phyloP scores from a whole-genome alignment of 2,329 filamentous ascomycete genomes.

The Septoria linicola region DNA sequence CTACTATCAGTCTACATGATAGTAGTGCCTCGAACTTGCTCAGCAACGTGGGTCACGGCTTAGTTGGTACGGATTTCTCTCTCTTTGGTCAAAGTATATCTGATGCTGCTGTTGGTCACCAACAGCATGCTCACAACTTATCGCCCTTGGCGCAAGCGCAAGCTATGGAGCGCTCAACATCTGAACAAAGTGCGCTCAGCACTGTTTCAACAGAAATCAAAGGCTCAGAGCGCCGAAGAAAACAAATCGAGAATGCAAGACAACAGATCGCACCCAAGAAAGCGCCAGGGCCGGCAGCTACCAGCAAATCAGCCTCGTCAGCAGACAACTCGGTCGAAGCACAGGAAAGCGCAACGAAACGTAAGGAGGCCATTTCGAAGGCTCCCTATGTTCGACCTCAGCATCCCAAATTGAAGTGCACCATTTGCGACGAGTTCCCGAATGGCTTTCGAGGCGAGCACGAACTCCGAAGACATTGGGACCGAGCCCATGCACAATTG shows the following conservation, averaged over 20 bases:
- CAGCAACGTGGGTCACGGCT: slow-evolving; percentile 31
- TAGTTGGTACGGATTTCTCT: slow-evolving; percentile 29
- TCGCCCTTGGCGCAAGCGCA: slow-evolving; percentile 16
- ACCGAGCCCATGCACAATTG: slow-evolving; percentile 63
- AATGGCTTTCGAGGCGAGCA: slow-evolving; percentile 84
- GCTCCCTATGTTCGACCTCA: slow-evolving; percentile 63
- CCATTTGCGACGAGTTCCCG: slow-evolving; percentile 67
- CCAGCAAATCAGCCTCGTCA: slow-evolving; percentile 1
- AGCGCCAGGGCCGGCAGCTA: slow-evolving; percentile 20
- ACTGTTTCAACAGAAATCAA: slow-evolving; percentile 25
- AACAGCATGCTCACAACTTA: slow-evolving; percentile 23
- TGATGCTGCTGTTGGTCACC: slow-evolving; percentile 17
- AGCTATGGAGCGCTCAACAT: slow-evolving; percentile 29
- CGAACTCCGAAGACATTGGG: slow-evolving; percentile 58
- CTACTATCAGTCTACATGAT: slow-evolving; percentile 29
- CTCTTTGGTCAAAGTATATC: slow-evolving; percentile 30
- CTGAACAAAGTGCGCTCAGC: slow-evolving; percentile 26
- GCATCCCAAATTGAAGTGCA: slow-evolving; percentile 70
- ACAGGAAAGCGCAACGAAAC: slow-evolving; percentile 4
- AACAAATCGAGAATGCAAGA: slow-evolving; percentile 34
- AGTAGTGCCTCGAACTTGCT: slow-evolving; percentile 27
- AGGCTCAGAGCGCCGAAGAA: slow-evolving; percentile 31
- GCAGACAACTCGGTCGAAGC: neutral
- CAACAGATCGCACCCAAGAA: slow-evolving; percentile 32
- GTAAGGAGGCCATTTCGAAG: slow-evolving; percentile 46